These are phyloP conservation scores for Cutaneotrichosporon arboriforme DNA, from an alignment of 1,284 basidiomycete species.

Conservation along the genomic window DNA sequence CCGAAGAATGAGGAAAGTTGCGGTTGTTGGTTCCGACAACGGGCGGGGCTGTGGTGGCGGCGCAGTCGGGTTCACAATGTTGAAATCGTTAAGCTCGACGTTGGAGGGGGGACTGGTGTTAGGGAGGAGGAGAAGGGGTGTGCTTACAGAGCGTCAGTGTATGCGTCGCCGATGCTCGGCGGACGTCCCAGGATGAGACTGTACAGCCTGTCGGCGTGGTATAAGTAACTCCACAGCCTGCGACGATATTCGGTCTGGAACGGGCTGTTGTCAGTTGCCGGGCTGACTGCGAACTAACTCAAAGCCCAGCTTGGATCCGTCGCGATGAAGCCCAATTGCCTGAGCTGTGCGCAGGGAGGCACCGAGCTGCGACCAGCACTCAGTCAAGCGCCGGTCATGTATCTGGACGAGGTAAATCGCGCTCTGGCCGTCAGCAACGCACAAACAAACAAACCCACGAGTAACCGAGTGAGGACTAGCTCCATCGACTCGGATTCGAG, in stretches of 20 bases:
- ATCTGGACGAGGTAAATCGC: conserved; percentile 81
- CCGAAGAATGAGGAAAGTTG: conserved; percentile 82
- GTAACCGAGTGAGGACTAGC: conserved; percentile 75
- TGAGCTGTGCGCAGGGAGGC: conserved; percentile 89
- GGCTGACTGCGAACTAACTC: conserved; percentile 53
- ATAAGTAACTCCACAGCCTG: conserved; percentile 87
- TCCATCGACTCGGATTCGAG: conserved; percentile 85
- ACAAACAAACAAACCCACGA: conserved; percentile 55
- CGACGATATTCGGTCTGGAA: conserved; percentile 81
- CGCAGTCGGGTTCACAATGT: conserved; percentile 36
- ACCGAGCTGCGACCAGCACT: conserved; percentile 92
- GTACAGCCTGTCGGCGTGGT: conserved; percentile 72
- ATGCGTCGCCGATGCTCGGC: conserved; percentile 55
- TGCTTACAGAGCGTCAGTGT: conserved; percentile 44
- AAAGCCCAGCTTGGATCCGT: conserved; percentile 67
- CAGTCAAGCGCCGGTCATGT: conserved; percentile 51
- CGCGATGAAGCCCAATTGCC: conserved; percentile 85
- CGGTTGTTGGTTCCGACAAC: conserved; percentile 61
- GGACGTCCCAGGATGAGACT: conserved; percentile 87
- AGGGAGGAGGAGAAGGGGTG: neutral
- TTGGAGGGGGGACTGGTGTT: conserved; percentile 65
- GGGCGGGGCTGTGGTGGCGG: conserved; percentile 43
- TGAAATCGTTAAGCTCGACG: conserved; percentile 62
- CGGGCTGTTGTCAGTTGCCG: conserved; percentile 48
- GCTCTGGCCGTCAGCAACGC: conserved; percentile 54